Evolutionary conservation across 495 filamentous ascomycete species (phyloP).

Genomic region (Neurospora sp.): DNA sequence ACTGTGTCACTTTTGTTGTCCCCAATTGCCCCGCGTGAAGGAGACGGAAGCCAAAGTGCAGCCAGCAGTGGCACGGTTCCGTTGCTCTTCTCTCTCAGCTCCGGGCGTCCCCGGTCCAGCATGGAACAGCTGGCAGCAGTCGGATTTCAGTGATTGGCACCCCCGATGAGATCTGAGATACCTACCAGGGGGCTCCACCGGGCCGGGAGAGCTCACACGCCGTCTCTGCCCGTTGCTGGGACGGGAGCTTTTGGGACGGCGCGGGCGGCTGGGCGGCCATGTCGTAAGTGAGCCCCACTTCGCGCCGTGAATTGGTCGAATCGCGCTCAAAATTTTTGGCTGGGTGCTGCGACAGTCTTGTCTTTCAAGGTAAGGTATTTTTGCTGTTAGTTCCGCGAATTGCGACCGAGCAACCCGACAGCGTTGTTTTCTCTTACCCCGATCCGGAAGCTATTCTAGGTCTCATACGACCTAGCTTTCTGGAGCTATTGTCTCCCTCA

Average conservation of each 20-base stretch:
- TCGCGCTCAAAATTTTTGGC: not conserved
- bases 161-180: not conserved
- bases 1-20: not conserved
- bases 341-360: not conserved
- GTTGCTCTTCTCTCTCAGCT: not conserved
- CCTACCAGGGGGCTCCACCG: not conserved
- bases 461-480: not conserved
- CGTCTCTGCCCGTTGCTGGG: not conserved
- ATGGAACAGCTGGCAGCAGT: not conserved
- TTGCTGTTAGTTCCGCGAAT: not conserved
- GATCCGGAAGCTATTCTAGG: not conserved
- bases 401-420: not conserved
- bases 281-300: not conserved
- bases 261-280: not conserved
- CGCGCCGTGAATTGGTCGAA: not conserved
- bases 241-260: not conserved
- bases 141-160: not conserved
- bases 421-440: not conserved
- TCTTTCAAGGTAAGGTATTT: not conserved
- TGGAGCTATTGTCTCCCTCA: not conserved
- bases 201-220: not conserved
- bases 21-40: not conserved
- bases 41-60: not conserved
- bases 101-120: not conserved
- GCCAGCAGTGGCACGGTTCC: not conserved